phyloP scores from a whole-genome alignment of 2,329 filamentous ascomycete genomes.

The Diplocarpon rosae region DNA sequence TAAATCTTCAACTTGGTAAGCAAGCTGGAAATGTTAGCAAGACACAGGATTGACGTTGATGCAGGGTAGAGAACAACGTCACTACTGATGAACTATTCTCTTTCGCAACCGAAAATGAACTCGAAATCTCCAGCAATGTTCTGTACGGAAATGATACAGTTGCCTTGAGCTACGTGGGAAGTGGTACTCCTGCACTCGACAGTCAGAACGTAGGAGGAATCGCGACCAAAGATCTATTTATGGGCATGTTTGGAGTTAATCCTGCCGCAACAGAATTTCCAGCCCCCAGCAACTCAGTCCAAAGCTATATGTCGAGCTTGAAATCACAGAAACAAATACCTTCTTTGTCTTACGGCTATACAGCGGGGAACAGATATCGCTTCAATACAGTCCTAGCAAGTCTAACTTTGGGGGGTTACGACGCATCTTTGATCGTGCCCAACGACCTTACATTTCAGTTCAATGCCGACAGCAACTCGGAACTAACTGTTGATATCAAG shows the following conservation, averaged over 20 bases:
- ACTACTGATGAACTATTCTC: slow-evolving; percentile 12
- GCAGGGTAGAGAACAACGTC: slow-evolving; percentile 14
- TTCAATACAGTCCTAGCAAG: slow-evolving; percentile 15
- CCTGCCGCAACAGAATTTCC: slow-evolving; percentile 17
- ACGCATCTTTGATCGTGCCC: slow-evolving; percentile 30
- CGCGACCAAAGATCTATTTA: slow-evolving; percentile 22
- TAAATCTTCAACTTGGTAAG: slow-evolving; percentile 29
- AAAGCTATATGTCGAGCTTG: slow-evolving; percentile 30
- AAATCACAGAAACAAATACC: slow-evolving; percentile 30
- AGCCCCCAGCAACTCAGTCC: slow-evolving; percentile 10
- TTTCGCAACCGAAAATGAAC: slow-evolving; percentile 12
- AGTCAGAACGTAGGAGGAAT: slow-evolving; percentile 24
- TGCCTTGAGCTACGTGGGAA: slow-evolving; percentile 8
- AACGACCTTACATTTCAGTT: slow-evolving; percentile 31
- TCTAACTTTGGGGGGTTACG: slow-evolving; percentile 29
- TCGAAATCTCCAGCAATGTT: slow-evolving; percentile 11
- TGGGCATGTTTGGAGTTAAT: slow-evolving; percentile 21
- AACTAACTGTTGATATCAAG: slow-evolving; percentile 31
- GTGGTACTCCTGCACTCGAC: slow-evolving; percentile 9
- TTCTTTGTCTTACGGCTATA: slow-evolving; percentile 34
- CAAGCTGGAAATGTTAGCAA: slow-evolving; percentile 1
- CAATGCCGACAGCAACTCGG: slow-evolving; percentile 28
- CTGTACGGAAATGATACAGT: slow-evolving; percentile 21
- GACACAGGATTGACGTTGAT: background rate
- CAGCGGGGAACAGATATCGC: slow-evolving; percentile 32